These are phyloP conservation scores for Phytophthora brassicae DNA, from an alignment of 352 stramenopile genomes.

Conservation along the genomic window DNA sequence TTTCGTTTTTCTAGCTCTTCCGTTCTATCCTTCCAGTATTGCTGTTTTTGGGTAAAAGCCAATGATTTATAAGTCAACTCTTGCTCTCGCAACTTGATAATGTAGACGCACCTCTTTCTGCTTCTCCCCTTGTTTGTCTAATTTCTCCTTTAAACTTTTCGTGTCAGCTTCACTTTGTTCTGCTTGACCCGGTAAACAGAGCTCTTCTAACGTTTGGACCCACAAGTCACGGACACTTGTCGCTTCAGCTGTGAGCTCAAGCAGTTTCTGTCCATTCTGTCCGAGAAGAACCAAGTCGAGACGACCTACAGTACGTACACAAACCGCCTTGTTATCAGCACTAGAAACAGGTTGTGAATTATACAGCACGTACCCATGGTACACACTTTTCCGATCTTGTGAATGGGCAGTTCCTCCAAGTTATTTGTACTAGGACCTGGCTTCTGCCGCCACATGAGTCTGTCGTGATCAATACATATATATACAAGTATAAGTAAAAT, in stretches of 20 bases:
- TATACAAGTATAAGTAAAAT: not conserved
- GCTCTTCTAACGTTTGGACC: constrained; percentile 70
- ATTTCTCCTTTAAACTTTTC: constrained; percentile 47
- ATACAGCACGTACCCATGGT: constrained; percentile 37
- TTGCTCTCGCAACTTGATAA: not conserved
- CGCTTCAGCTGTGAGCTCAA: constrained; percentile 55
- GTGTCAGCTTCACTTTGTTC: constrained; percentile 33
- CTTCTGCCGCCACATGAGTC: constrained; percentile 48
- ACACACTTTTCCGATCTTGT: constrained; percentile 57
- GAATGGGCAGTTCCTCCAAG: constrained; percentile 53
- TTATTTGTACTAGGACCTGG: constrained; percentile 41
- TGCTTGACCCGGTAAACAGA: constrained; percentile 34
- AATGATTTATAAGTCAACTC: not conserved
- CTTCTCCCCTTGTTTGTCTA: constrained; percentile 60
- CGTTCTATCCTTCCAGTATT: constrained; percentile 76
- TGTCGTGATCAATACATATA: constrained; percentile 11
- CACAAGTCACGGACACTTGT: constrained; percentile 55
- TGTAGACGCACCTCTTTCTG: constrained; percentile 48
- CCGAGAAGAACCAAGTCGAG: constrained; percentile 55
- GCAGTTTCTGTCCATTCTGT: constrained; percentile 57
- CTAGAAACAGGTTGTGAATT: not conserved
- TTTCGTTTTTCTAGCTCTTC: constrained; percentile 60
- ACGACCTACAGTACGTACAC: constrained; percentile 28
- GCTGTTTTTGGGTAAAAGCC: constrained; percentile 21
- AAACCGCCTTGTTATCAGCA: not conserved